phyloP scores from a whole-genome alignment of 1,139 yeast genomes.

The Pichia sp. region DNA sequence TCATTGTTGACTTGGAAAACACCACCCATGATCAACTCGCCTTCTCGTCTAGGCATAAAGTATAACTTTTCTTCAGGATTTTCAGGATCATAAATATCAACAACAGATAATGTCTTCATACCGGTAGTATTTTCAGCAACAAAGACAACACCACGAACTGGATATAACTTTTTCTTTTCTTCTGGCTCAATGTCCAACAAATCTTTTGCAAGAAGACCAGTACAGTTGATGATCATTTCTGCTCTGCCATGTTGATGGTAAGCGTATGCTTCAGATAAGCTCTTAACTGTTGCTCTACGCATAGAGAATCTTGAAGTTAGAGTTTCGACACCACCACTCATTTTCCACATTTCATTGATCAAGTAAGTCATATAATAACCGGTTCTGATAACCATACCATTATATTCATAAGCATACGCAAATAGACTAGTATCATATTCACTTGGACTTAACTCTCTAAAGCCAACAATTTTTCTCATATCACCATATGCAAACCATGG shows the following conservation, averaged over 20 bases:
- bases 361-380: slow-evolving; percentile 49
- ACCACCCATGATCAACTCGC: slow-evolving; percentile 55
- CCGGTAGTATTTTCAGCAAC: slow-evolving; percentile 39
- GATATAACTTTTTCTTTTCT: slow-evolving; percentile 31
- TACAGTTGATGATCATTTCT: slow-evolving; percentile 45
- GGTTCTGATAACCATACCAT: slow-evolving; percentile 50
- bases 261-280: slow-evolving; percentile 25
- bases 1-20: slow-evolving; percentile 36
- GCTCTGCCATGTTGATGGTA: slow-evolving; percentile 24
- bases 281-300: slow-evolving; percentile 23
- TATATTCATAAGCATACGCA: slow-evolving; percentile 41
- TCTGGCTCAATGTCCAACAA: slow-evolving; percentile 35
- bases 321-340: slow-evolving; percentile 17
- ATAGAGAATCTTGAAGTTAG: slow-evolving; percentile 38
- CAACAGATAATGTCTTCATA: slow-evolving; percentile 25
- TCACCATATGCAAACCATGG: slow-evolving; percentile 50
- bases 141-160: slow-evolving; percentile 46
- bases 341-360: slow-evolving; percentile 36
- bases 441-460: slow-evolving; percentile 29
- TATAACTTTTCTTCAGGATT: slow-evolving; percentile 41
- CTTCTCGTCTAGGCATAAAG: slow-evolving; percentile 53
- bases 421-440: slow-evolving; percentile 34
- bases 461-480: slow-evolving; percentile 29
- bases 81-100: slow-evolving; percentile 31
- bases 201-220: slow-evolving; percentile 43